A percentile compares a stretch with the other conserved stretches of the same genome.
Conservation (phyloP, 1,284 basidiomycete species). For the Phellopilus nigrolimitatus region DNA sequence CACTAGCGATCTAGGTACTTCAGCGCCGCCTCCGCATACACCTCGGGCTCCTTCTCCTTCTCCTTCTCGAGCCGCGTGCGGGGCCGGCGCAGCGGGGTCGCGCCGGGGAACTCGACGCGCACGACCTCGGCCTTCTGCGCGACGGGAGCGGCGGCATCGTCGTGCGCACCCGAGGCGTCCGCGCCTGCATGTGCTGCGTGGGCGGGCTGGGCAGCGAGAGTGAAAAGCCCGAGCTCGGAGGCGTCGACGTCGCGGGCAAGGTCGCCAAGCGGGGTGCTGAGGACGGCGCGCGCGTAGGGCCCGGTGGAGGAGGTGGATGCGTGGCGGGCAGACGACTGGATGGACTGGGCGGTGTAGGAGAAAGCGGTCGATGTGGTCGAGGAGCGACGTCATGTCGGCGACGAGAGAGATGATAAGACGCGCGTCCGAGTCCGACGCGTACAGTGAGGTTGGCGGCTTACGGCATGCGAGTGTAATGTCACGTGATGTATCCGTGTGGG, state of each 20-base stretch:
- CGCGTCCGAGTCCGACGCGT: too few species aligned
- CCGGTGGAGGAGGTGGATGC: too few species aligned
- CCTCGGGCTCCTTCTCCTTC: constrained; percentile 58
- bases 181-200: neutral
- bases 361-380: constrained; percentile 14
- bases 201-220: constrained; percentile 36
- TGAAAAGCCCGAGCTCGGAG: constrained; percentile 71
- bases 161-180: constrained; percentile 33
- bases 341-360: constrained; percentile 3
- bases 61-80: constrained; percentile 36
- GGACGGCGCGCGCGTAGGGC: constrained; percentile 43
- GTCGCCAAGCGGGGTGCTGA: constrained; percentile 57
- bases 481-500: too few species aligned
- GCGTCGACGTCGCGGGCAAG: constrained; percentile 73
- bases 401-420: too few species aligned
- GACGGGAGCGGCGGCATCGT: constrained; percentile 50
- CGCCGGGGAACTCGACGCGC: constrained; percentile 60
- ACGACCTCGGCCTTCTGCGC: constrained; percentile 59
- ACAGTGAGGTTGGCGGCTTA: too few species aligned
- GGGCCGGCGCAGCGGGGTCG: constrained; percentile 60
- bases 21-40: constrained; percentile 67
- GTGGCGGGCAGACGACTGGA: neutral
- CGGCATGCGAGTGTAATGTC: too few species aligned
- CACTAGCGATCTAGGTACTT: constrained; percentile 73
- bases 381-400: too few species aligned